Evolutionary conservation across 352 stramenopile species (phyloP).

Genomic region (Phytopythium ostracodes): DNA sequence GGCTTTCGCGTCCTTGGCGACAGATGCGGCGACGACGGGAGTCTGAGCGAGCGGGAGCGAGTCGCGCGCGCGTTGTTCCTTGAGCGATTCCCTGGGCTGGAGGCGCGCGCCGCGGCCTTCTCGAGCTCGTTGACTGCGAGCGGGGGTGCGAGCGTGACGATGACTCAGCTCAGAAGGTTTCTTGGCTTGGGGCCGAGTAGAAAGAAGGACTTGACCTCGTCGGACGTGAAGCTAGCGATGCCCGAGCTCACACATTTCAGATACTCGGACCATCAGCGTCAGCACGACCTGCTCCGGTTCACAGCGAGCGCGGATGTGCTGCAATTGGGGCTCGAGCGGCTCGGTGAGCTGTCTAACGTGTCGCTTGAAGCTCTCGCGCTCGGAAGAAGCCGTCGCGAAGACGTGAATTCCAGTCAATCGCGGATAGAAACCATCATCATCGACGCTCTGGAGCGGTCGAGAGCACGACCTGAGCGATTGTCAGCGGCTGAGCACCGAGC

Average conservation of each 20-base stretch:
- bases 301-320: slow-evolving; percentile 40
- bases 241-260: slow-evolving; percentile 47
- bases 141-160: slow-evolving; percentile 28
- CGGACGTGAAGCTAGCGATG: slow-evolving; percentile 58
- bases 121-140: slow-evolving; percentile 32
- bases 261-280: slow-evolving; percentile 43
- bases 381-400: slow-evolving; percentile 2
- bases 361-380: slow-evolving; percentile 37
- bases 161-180: slow-evolving; percentile 64
- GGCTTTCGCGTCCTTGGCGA: slow-evolving; percentile 8
- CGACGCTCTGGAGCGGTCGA: neutral
- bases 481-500: neutral
- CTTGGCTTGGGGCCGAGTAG: slow-evolving; percentile 22
- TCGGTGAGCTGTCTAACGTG: slow-evolving; percentile 48
- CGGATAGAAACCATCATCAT: neutral
- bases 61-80: slow-evolving; percentile 60
- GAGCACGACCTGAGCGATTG: neutral
- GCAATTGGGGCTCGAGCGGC: slow-evolving; percentile 56
- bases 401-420: neutral
- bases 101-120: slow-evolving; percentile 58
- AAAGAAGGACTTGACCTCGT: slow-evolving; percentile 33
- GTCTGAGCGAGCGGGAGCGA: slow-evolving; percentile 10
- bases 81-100: slow-evolving; percentile 54
- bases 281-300: slow-evolving; percentile 42
- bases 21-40: slow-evolving; percentile 29